Evolutionary conservation across 2,329 filamentous ascomycete genomes (phyloP).

Genomic region (Aurifilum marmelostoma): DNA sequence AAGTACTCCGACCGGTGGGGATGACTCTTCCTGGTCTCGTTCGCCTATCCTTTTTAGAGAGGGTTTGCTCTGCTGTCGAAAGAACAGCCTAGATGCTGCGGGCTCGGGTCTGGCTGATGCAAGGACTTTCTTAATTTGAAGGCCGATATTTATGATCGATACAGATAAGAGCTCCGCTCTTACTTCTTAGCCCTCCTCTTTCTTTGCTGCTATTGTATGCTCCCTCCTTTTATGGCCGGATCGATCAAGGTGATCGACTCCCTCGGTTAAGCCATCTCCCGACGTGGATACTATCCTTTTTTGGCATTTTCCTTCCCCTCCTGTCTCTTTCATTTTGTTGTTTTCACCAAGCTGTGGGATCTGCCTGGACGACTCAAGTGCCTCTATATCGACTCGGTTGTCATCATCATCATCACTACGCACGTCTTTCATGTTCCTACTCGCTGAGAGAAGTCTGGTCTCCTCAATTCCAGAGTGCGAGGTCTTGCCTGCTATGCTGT

Average conservation of each 20-base stretch:
- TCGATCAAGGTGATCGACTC: neutral
- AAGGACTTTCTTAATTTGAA: neutral
- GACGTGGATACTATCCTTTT: neutral
- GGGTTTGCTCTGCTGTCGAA: neutral
- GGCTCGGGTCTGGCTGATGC: neutral
- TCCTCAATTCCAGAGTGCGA: slow-evolving; percentile 4
- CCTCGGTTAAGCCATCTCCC: neutral
- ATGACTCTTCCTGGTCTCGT: slow-evolving; percentile 3
- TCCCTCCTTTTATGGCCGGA: neutral
- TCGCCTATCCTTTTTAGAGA: neutral
- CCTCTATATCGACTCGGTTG: neutral
- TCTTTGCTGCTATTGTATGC: neutral
- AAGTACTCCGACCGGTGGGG: slow-evolving; percentile 3
- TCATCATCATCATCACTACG: neutral
- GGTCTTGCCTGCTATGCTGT: slow-evolving; percentile 26
- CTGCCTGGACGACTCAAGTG: neutral
- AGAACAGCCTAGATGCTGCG: neutral
- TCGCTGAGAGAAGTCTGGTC: neutral
- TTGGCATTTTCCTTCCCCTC: neutral
- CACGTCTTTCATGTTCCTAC: slow-evolving; percentile 16
- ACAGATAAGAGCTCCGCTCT: neutral
- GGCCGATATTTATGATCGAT: neutral
- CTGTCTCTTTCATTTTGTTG: neutral
- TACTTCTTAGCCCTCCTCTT: neutral
- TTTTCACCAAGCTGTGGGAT: neutral